These are phyloP conservation scores for Allium fistulosum DNA, from an alignment of 106 monocot genomes.

Conservation along the genomic window DNA sequence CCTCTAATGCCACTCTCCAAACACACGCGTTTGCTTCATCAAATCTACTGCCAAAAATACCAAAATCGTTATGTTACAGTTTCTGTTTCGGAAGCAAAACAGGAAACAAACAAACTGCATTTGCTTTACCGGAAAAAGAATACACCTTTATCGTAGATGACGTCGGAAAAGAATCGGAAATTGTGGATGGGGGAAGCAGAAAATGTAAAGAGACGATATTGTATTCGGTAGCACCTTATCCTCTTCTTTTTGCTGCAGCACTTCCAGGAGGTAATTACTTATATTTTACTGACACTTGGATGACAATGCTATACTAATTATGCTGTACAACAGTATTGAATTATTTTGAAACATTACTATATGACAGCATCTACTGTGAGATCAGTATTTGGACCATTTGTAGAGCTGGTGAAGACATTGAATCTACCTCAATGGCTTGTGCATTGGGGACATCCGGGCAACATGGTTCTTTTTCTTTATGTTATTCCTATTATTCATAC, in stretches of 20 bases:
- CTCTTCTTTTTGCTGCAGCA: constrained; percentile 24
- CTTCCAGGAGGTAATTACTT: constrained; percentile 35
- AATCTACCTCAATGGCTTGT: constrained; percentile 88
- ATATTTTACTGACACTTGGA: not conserved
- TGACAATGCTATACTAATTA: not conserved
- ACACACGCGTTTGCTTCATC: constrained; percentile 11
- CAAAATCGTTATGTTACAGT: not conserved
- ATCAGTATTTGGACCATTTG: constrained; percentile 71
- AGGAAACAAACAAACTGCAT: not conserved
- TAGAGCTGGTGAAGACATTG: constrained; percentile 71
- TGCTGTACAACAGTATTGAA: not conserved
- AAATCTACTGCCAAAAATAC: not conserved
- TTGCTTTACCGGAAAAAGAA: not conserved
- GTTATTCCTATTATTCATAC: not conserved
- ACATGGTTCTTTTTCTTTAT: constrained; percentile 43
- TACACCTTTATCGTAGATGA: no score
- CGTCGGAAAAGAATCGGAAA: no score
- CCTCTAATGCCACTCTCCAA: constrained; percentile 20
- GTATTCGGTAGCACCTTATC: constrained; percentile 27
- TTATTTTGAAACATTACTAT: not conserved
- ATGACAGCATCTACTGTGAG: constrained; percentile 51
- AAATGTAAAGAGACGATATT: constrained; percentile 7
- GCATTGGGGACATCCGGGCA: constrained; percentile 95
- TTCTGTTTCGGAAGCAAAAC: not conserved
- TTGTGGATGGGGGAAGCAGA: no score